Evolutionary conservation across 352 stramenopile genomes (phyloP), one percentile per base, ranked within the genome.

Genomic region (Thraustochytrium sp.): DNA sequence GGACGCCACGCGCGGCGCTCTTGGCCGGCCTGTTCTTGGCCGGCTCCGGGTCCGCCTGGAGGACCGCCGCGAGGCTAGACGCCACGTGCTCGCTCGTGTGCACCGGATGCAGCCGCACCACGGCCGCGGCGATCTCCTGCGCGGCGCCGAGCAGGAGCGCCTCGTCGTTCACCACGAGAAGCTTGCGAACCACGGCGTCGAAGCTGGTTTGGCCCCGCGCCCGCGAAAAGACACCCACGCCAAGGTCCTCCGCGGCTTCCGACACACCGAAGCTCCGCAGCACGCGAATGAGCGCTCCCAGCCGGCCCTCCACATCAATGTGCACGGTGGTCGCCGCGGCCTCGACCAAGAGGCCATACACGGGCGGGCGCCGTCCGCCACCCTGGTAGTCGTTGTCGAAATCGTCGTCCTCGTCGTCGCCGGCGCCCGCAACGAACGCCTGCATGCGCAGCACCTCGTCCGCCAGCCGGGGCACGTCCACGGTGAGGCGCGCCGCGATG

Each of bases 381-480:
- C 5, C 42, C 42, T 49, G 42, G 42, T 16, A 16, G 42, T 5
- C 42, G 42, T 16, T 5, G 42, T 16, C n/a, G n/a, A n/a, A n/a
- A n/a, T n/a, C n/a, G n/a, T n/a, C n/a, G n/a, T n/a, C n/a, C 29
- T 16, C 8, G 0, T 11, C 31, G 8, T 64, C 40, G 1, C 5
- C 0, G 23, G 26, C n/a, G 1, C 44, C 21, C 21, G 8, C 21
- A 3, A 80, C 8, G 3, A 75, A 9, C 18, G 63, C 44, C 44
- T 80, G 26, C 42, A 80, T 34, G 8, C 36, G 68, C 2, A 80
- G 26, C 18, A 80, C 51, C 29, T 80, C 34, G 18, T 40, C 11
- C 18, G 68, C 34, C 21, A 80, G 42, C 0, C 68, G 68, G 5
- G 68, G 68, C 29, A 42, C 68, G 46, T 80, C 68, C 8, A 80